phyloP scores from a whole-genome alignment of 441 rosid species.

The Rhodomyrtus psidioides region DNA sequence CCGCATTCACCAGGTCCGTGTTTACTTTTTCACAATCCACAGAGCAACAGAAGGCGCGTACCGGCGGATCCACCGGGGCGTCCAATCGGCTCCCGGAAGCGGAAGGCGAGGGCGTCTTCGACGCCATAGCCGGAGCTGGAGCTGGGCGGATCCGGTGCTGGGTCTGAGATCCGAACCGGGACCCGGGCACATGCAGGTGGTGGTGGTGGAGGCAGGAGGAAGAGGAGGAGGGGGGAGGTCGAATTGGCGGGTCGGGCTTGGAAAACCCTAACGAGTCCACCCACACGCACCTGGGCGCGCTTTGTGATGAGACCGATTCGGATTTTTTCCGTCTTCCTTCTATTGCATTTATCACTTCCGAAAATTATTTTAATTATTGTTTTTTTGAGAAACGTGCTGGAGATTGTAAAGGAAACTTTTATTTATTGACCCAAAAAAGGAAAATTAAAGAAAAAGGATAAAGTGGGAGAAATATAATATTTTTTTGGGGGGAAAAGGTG shows the following conservation, averaged over 20 bases:
- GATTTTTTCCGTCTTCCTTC: background rate
- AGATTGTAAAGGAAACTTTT: background rate
- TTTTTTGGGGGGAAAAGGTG: background rate
- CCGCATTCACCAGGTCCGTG: background rate
- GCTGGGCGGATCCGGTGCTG: constrained; percentile 17
- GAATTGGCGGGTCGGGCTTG: constrained; percentile 62
- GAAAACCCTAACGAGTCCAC: constrained; percentile 52
- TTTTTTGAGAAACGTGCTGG: background rate
- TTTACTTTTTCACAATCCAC: background rate
- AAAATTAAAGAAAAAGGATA: background rate
- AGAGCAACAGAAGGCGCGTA: constrained; percentile 1
- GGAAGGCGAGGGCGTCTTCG: constrained; percentile 45
- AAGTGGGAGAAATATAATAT: background rate
- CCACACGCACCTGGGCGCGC: background rate
- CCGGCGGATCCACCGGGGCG: constrained; percentile 43
- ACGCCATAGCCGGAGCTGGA: constrained; percentile 41
- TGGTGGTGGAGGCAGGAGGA: constrained; percentile 5
- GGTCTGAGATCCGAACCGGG: constrained; percentile 24
- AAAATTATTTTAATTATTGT: background rate
- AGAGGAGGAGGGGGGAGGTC: background rate
- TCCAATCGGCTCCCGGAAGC: constrained; percentile 69
- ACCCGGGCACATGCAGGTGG: constrained; percentile 35
- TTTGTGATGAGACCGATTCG: background rate
- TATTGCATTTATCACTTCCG: background rate
- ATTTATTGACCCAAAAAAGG: background rate